Evolutionary conservation across 345 rosid species (phyloP).

Genomic region (Pugionium cornutum): DNA sequence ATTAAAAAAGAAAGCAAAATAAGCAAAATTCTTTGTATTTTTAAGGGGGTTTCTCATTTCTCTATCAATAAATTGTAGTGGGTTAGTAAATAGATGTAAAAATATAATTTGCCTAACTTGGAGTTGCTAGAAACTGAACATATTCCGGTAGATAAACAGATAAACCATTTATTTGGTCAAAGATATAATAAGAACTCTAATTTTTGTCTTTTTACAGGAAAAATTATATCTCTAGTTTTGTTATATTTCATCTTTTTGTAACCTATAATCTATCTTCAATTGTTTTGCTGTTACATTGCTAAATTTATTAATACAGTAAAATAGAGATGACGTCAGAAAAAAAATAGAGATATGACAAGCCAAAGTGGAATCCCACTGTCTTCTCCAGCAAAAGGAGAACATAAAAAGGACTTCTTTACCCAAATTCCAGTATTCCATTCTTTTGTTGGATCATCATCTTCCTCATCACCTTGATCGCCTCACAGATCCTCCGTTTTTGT

Average conservation of each 20-base stretch:
- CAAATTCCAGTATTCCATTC: constrained; percentile 11
- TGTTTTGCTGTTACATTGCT: constrained; percentile 12
- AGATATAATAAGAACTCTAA: constrained; percentile 13
- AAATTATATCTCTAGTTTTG: too few relatives aligned
- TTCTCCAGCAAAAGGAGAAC: constrained; percentile 16
- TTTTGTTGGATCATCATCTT: constrained; percentile 4
- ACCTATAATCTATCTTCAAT: background rate
- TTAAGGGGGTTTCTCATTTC: too few relatives aligned
- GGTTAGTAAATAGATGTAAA: too few relatives aligned
- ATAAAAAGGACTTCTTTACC: constrained; percentile 20
- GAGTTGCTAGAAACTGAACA: background rate
- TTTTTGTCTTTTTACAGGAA: too few relatives aligned
- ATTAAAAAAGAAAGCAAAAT: too few relatives aligned
- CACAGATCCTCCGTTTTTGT: constrained; percentile 25
- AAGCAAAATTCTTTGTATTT: too few relatives aligned
- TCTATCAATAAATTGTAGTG: too few relatives aligned
- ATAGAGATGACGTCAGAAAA: background rate
- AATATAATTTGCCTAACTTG: background rate
- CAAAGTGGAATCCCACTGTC: constrained; percentile 42
- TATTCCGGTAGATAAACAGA: constrained; percentile 11
- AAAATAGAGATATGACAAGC: constrained; percentile 26
- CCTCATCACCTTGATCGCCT: constrained; percentile 23
- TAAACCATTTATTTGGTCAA: constrained; percentile 22
- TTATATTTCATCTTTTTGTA: background rate
- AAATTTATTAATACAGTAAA: too few relatives aligned